phyloP scores from a whole-genome alignment of 441 rosid species.

The Cnidoscolus chayamansa region DNA sequence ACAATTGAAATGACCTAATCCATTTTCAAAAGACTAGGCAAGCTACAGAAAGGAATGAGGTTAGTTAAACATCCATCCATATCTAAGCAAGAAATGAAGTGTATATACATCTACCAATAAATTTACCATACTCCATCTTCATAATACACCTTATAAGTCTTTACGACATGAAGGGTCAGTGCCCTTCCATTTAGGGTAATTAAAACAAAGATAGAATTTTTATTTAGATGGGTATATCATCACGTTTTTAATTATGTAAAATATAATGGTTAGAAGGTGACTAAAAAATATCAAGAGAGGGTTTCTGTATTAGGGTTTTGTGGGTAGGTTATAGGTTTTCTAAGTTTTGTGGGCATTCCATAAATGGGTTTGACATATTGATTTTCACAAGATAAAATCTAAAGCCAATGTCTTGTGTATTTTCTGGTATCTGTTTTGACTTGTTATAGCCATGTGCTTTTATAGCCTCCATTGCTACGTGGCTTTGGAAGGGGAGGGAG shows the following conservation, averaged over 20 bases:
- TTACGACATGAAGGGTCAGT: background rate
- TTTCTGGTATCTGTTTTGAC: background rate
- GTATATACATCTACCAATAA: background rate
- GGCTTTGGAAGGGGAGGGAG: background rate
- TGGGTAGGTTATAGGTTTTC: background rate
- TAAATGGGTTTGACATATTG: conserved; percentile 7
- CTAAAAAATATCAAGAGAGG: background rate
- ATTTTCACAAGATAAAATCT: conserved; percentile 1
- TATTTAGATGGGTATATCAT: too few species aligned
- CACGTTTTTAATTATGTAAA: too few species aligned
- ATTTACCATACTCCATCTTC: background rate
- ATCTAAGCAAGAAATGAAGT: background rate
- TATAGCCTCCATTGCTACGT: background rate
- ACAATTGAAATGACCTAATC: conserved; percentile 9
- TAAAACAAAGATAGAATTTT: too few species aligned
- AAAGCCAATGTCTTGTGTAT: conserved; percentile 5
- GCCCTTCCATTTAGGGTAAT: background rate
- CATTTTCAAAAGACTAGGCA: background rate
- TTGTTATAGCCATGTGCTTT: background rate
- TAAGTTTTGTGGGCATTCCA: conserved; percentile 9
- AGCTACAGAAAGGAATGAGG: background rate
- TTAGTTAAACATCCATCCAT: conserved; percentile 29
- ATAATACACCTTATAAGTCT: conserved; percentile 5
- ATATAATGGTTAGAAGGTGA: too few species aligned
- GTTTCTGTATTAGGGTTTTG: background rate